These are phyloP conservation scores for Penicillium salamii DNA, from an alignment of 495 filamentous ascomycete species.

Conservation along the genomic window DNA sequence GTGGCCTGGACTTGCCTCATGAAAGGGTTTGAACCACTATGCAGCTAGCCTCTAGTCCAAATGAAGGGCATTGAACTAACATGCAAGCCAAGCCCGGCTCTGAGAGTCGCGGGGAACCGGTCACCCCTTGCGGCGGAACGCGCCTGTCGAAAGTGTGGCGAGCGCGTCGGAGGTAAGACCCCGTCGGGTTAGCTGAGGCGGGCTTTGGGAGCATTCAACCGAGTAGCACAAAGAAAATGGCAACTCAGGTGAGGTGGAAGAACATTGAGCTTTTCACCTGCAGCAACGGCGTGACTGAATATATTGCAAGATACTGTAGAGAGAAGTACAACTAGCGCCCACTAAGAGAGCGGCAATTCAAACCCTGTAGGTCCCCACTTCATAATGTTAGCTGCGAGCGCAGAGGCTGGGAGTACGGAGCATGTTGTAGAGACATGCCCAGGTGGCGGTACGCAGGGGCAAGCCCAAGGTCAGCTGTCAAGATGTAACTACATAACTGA, in stretches of 20 bases:
- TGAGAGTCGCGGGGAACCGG: conserved; percentile 7
- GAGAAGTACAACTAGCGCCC: conserved; percentile 10
- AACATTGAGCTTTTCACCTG: no score
- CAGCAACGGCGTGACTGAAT: conserved; percentile 6
- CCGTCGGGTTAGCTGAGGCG: conserved; percentile 10
- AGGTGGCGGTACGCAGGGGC: neutral
- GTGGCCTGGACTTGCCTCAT: no score
- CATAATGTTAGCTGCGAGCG: no score
- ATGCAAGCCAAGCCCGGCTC: conserved; percentile 5
- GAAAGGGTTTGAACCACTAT: conserved; percentile 8
- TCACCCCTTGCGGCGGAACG: conserved; percentile 12
- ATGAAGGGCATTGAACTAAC: conserved; percentile 10
- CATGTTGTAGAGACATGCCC: no score
- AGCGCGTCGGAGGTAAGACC: conserved; percentile 10
- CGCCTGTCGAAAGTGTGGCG: conserved; percentile 4
- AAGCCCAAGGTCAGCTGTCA: conserved; percentile 12
- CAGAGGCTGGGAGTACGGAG: no score
- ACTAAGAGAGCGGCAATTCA: conserved; percentile 14
- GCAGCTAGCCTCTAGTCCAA: conserved; percentile 10
- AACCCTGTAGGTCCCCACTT: conserved; percentile 11
- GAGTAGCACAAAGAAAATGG: conserved; percentile 11
- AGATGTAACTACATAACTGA: neutral
- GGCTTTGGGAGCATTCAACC: conserved; percentile 13
- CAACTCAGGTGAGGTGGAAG: conserved; percentile 10
- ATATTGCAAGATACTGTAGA: conserved; percentile 11